phyloP scores from a whole-genome alignment of 768 basidiomycete genomes.

The Podaxis sp. region DNA sequence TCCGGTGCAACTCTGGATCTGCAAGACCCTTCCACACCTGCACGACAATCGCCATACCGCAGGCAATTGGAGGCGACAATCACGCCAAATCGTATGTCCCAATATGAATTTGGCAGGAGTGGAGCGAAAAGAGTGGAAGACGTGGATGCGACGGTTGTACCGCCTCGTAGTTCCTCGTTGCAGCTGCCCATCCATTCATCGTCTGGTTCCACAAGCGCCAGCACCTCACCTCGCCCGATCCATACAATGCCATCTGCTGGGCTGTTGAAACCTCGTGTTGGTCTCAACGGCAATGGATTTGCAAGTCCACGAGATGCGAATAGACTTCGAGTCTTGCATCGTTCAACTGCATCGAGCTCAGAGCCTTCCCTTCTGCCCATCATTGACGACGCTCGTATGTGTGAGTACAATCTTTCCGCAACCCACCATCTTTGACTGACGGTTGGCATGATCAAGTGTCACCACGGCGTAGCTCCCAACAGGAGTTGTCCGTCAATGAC shows the following conservation, averaged over 20 bases:
- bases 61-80: constrained; percentile 29
- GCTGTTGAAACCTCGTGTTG: constrained; percentile 41
- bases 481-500: constrained; percentile 54
- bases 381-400: constrained; percentile 42
- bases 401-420: constrained; percentile 31
- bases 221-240: constrained; percentile 21
- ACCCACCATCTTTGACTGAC: constrained; percentile 3
- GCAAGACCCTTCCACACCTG: constrained; percentile 58
- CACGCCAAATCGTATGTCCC: constrained; percentile 19
- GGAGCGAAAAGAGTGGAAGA: constrained; percentile 18
- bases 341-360: constrained; percentile 71
- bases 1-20: constrained; percentile 53
- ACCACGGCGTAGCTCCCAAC: constrained; percentile 37
- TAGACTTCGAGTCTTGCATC: constrained; percentile 60
- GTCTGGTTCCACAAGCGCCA: constrained; percentile 21
- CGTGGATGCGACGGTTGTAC: constrained; percentile 31
- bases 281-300: constrained; percentile 22
- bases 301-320: constrained; percentile 21
- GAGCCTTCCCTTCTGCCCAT: constrained; percentile 73
- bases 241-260: constrained; percentile 34
- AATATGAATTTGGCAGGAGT: constrained; percentile 15
- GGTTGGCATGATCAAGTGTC: constrained; percentile 12
- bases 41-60: constrained; percentile 36
- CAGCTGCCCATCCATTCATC: constrained; percentile 30
- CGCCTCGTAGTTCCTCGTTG: constrained; percentile 49